phyloP scores from a whole-genome alignment of 2,329 filamentous ascomycete species.

The Alternaria hordeiaustralica region DNA sequence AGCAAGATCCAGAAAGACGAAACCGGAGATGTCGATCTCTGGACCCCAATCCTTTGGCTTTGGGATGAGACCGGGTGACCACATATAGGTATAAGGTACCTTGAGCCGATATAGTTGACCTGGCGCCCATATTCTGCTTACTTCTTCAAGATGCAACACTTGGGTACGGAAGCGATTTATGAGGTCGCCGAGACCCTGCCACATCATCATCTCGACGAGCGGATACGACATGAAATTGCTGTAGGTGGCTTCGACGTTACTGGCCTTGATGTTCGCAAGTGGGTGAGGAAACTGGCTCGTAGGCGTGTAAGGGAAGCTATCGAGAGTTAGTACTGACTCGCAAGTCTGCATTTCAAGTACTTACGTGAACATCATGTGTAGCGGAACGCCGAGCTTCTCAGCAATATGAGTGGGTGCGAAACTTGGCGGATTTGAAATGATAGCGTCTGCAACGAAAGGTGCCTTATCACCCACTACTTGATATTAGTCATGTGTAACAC shows the following conservation, averaged over 20 bases:
- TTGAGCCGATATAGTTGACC: constrained; percentile 74
- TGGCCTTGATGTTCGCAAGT: constrained; percentile 74
- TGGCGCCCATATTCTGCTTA: constrained; percentile 79
- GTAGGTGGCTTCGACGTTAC: constrained; percentile 74
- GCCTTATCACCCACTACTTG: constrained; percentile 60
- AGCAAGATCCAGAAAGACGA: constrained; percentile 76
- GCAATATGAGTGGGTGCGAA: constrained; percentile 79
- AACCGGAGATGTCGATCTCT: constrained; percentile 76
- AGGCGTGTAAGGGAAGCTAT: constrained; percentile 74
- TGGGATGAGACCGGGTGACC: constrained; percentile 67
- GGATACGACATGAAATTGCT: constrained; percentile 84
- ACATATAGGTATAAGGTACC: constrained; percentile 76
- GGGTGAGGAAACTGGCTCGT: constrained; percentile 80
- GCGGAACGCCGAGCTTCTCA: constrained; percentile 74
- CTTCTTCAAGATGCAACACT: constrained; percentile 73
- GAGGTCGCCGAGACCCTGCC: constrained; percentile 72
- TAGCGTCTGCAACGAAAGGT: constrained; percentile 83
- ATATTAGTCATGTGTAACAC: constrained; percentile 10
- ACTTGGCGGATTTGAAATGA: constrained; percentile 80
- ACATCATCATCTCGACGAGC: constrained; percentile 78
- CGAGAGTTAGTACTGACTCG: constrained; percentile 10
- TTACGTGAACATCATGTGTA: constrained; percentile 89
- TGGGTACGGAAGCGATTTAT: constrained; percentile 76
- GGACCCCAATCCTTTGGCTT: constrained; percentile 73
- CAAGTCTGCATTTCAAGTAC: constrained; percentile 39